Conservation (phyloP, 306 rosid genomes). For the Astragalus membranaceus region DNA sequence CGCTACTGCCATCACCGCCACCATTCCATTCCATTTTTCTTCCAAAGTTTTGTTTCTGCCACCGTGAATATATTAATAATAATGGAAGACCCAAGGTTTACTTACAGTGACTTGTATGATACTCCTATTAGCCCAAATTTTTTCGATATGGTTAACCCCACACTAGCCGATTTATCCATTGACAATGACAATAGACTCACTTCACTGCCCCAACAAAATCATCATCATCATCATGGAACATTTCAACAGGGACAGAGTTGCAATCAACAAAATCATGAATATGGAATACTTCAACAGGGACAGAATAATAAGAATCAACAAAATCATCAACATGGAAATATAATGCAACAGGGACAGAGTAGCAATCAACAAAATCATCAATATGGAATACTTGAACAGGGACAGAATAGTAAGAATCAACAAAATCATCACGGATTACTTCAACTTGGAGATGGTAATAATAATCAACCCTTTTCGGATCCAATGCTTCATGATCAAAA, state of each 20-base stretch:
- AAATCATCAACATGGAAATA: too few relatives aligned
- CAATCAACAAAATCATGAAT: background rate
- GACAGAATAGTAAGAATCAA: background rate
- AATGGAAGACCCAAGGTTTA: conserved; percentile 36
- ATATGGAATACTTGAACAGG: background rate
- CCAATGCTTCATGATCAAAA: conserved; percentile 11
- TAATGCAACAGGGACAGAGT: too few relatives aligned
- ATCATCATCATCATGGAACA: background rate
- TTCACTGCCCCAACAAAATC: background rate
- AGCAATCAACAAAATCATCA: background rate
- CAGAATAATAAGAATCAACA: background rate
- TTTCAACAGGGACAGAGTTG: background rate
- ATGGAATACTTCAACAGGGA: background rate
- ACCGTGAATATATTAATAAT: background rate
- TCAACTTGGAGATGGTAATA: background rate
- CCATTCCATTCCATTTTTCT: background rate
- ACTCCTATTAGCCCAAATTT: conserved; percentile 8
- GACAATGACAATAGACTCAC: background rate
- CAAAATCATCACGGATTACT: background rate
- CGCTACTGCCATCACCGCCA: conserved; percentile 14
- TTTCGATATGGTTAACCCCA: conserved; percentile 11
- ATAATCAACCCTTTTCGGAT: background rate
- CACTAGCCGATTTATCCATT: conserved; percentile 2
- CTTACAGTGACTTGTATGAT: conserved; percentile 18
- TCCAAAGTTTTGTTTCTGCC: background rate